Evolutionary conservation across 176 grass and related monocot genomes (phyloP), one percentile per base, ranked within the genome.

Genomic region (Coix lacrymajobi): DNA sequence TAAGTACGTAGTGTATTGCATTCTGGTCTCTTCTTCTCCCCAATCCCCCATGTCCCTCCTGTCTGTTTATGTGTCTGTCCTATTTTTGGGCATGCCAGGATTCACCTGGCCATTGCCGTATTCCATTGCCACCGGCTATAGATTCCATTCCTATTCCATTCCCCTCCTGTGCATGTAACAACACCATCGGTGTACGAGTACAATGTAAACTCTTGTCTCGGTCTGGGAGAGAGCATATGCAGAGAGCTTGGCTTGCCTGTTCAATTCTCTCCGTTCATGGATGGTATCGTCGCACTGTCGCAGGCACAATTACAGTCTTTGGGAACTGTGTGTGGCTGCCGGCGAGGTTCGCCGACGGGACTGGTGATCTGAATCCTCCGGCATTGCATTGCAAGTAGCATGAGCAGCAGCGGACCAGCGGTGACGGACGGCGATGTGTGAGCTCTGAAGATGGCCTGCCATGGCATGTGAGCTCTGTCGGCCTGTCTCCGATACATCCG

Each of bases 391-490:
- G n/a, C n/a, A n/a, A n/a, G n/a, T n/a, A n/a, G n/a, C n/a, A n/a
- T n/a, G n/a, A n/a, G n/a, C n/a, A n/a, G n/a, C n/a, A n/a, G n/a
- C n/a, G n/a, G n/a, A n/a, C n/a, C n/a, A n/a, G n/a, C n/a, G n/a
- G n/a, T n/a, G n/a, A n/a, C n/a, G n/a, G n/a, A 39, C 38, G 40
- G 22, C n/a, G 37, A 3, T 2, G 36, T 2, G 36, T 69, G 66
- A 69, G 24, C 38, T 26, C 37, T 48, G 37, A 80, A 51, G 72
- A 1, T 52, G 26, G 10, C 41, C 13, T 78, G 80, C 56, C 64
- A 32, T 66, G 83, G 73, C 88, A 83, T 86, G 88, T 90, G 88
- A 82, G 56, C 75, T 28, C 66, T 83, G 79, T 13, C 70, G 10
- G n/a, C 3, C 75, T 76, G 76, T 78, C 63, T 62, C 45, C 1